These are phyloP conservation scores for Rhinocladiella mackenziei DNA, from an alignment of 2,329 filamentous ascomycete genomes.

Conservation along the genomic window DNA sequence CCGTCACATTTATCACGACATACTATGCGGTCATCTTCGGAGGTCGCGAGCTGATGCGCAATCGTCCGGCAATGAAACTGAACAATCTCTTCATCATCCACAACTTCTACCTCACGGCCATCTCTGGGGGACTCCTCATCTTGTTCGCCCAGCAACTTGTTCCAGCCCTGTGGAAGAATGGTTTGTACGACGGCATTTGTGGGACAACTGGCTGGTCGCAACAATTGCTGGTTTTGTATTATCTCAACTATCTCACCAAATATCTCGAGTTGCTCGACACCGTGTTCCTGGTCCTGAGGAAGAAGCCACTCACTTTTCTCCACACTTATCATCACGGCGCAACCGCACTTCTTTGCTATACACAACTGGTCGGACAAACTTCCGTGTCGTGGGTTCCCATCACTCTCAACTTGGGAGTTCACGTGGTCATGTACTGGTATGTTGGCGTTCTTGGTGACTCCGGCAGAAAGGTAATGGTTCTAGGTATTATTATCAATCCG, in stretches of 20 bases:
- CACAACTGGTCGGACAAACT: conserved; percentile 87
- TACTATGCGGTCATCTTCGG: conserved; percentile 96
- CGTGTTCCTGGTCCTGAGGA: conserved; percentile 96
- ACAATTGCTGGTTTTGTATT: conserved; percentile 90
- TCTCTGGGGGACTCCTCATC: conserved; percentile 73
- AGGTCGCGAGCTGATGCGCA: conserved; percentile 87
- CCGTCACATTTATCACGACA: conserved; percentile 70
- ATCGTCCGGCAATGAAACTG: conserved; percentile 77
- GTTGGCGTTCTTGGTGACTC: too few species aligned
- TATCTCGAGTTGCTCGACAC: conserved; percentile 95
- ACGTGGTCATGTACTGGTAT: conserved; percentile 99
- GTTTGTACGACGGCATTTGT: conserved; percentile 87
- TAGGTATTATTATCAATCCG: conserved; percentile 99
- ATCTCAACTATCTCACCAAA: conserved; percentile 98
- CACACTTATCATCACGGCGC: conserved; percentile 99
- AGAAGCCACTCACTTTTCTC: conserved; percentile 98
- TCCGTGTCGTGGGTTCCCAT: conserved; percentile 95
- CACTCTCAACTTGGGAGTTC: conserved; percentile 84
- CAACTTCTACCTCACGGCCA: conserved; percentile 87
- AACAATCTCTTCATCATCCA: conserved; percentile 89
- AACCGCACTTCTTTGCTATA: conserved; percentile 95
- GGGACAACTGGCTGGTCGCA: conserved; percentile 77
- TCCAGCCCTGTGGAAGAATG: conserved; percentile 72
- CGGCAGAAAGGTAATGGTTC: too few species aligned
- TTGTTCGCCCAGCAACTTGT: conserved; percentile 90